These are phyloP conservation scores for Casuarina equisetifolia DNA, from an alignment of 306 rosid genomes.

Conservation along the genomic window DNA sequence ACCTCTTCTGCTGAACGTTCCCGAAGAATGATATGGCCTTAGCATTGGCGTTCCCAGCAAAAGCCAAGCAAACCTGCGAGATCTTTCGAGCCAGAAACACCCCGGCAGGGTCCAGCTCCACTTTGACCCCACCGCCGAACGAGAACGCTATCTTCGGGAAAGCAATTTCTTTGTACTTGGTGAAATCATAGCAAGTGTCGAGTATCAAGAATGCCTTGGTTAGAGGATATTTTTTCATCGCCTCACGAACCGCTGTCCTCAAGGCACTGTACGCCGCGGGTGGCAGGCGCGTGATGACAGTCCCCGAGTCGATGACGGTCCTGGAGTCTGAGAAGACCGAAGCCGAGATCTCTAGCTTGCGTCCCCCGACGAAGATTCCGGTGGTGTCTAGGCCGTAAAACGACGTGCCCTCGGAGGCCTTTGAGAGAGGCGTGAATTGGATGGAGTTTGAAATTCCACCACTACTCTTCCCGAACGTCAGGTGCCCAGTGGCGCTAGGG, in stretches of 20 bases:
- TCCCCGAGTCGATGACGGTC: slow-evolving; percentile 69
- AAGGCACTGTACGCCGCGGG: slow-evolving; percentile 52
- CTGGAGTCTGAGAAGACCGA: slow-evolving; percentile 47
- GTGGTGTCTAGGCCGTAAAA: slow-evolving; percentile 50
- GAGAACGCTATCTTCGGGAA: slow-evolving; percentile 46
- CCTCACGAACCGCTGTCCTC: slow-evolving; percentile 30
- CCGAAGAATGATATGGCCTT: background rate
- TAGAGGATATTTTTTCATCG: slow-evolving; percentile 43
- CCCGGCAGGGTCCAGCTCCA: slow-evolving; percentile 36
- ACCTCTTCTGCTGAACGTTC: background rate
- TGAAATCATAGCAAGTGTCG: slow-evolving; percentile 73
- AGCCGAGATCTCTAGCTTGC: slow-evolving; percentile 32
- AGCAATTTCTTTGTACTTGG: background rate
- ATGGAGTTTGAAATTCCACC: background rate
- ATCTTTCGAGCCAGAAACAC: background rate
- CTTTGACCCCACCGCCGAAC: slow-evolving; percentile 30
- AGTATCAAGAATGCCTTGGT: slow-evolving; percentile 34
- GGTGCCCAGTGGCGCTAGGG: slow-evolving; percentile 52
- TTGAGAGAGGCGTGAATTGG: slow-evolving; percentile 52
- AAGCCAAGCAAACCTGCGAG: slow-evolving; percentile 50
- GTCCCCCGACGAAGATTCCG: slow-evolving; percentile 48
- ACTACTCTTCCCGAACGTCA: slow-evolving; percentile 38
- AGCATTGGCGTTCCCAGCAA: background rate
- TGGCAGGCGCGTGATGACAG: slow-evolving; percentile 61
- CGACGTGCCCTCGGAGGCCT: slow-evolving; percentile 18